Conservation (phyloP, 306 rosid species). For the Begonia fuchsioides region DNA sequence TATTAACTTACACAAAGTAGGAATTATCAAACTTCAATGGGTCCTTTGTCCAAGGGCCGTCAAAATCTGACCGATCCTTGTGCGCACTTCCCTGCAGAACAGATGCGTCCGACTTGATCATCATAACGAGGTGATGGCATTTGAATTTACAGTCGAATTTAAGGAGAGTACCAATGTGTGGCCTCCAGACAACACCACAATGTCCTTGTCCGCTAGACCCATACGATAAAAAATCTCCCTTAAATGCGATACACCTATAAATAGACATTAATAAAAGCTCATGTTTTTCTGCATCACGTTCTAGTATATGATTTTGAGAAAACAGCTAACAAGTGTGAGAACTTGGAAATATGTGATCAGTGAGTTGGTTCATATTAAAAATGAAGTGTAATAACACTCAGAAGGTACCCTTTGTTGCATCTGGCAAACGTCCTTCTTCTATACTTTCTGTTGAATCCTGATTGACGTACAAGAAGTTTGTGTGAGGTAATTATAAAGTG, state of each 20-base stretch:
- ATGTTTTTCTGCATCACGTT: no score
- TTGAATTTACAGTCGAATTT: slow-evolving; percentile 1
- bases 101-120: neutral
- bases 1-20: slow-evolving; percentile 51
- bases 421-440: slow-evolving; percentile 77
- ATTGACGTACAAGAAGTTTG: slow-evolving; percentile 7
- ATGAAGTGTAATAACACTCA: no score
- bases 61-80: slow-evolving; percentile 62
- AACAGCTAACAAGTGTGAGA: no score
- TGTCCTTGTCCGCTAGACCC: slow-evolving; percentile 66
- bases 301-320: no score
- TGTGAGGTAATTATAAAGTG: slow-evolving; percentile 6
- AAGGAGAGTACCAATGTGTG: slow-evolving; percentile 60
- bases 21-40: slow-evolving; percentile 71
- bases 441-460: slow-evolving; percentile 50
- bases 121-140: neutral
- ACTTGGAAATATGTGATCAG: no score
- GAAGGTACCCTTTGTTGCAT: slow-evolving; percentile 50
- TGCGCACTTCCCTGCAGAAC: slow-evolving; percentile 63
- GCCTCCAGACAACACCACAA: slow-evolving; percentile 81
- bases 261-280: neutral
- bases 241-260: slow-evolving; percentile 59
- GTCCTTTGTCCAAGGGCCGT: slow-evolving; percentile 69
- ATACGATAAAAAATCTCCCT: slow-evolving; percentile 51
- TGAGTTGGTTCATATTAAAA: neutral